Percentiles rank a stretch among this genome's conserved stretches.
Evolutionary conservation across 2,329 filamentous ascomycete species (phyloP).

Genomic region (Berkeleyomyces rouxiae): DNA sequence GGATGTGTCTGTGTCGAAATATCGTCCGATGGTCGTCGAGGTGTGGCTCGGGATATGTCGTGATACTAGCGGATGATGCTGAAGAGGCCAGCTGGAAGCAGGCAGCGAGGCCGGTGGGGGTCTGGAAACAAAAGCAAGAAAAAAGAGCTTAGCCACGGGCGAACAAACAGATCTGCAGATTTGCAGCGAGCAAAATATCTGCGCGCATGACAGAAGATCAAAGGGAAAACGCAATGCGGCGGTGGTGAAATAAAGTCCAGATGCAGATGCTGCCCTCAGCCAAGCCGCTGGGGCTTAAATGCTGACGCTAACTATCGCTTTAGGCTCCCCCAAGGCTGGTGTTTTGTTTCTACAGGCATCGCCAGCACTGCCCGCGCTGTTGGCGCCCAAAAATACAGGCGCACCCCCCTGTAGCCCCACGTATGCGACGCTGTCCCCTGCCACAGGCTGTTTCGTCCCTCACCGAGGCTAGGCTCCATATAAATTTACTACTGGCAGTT

Average conservation of each 20-base stretch:
- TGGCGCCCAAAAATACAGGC: neutral
- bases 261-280: neutral
- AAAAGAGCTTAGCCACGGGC: neutral
- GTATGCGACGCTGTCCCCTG: neutral
- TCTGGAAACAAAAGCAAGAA: neutral
- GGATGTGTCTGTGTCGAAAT: neutral
- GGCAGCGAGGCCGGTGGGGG: neutral
- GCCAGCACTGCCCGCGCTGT: neutral
- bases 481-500: no score
- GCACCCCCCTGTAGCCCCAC: neutral
- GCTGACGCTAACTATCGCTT: neutral
- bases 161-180: neutral
- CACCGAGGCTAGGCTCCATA: neutral
- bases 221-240: neutral
- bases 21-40: neutral
- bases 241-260: neutral
- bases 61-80: neutral
- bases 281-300: neutral
- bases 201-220: neutral
- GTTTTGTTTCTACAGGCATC: no score
- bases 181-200: neutral
- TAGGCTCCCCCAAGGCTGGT: neutral
- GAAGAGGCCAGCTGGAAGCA: neutral
- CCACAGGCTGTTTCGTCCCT: neutral
- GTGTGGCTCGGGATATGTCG: neutral